Conservation (phyloP, 2,329 filamentous ascomycete genomes). For the Ascochyta fabae region DNA sequence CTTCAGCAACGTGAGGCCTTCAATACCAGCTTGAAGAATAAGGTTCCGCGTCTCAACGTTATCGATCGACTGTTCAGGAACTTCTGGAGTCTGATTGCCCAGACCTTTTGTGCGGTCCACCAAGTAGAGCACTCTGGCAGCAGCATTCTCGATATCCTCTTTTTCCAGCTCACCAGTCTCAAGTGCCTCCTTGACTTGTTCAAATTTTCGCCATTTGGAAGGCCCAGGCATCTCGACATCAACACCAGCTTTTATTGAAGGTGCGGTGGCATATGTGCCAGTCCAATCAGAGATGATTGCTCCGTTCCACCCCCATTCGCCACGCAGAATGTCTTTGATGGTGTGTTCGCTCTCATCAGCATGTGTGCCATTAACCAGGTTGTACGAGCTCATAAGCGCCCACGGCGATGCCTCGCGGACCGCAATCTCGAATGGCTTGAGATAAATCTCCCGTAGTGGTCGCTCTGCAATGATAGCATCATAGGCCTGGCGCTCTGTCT, state of each 20-base stretch:
- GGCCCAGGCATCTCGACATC: slow-evolving; percentile 53
- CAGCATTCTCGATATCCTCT: slow-evolving; percentile 54
- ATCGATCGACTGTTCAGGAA: slow-evolving; percentile 62
- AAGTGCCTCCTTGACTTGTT: slow-evolving; percentile 43
- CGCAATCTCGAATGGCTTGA: slow-evolving; percentile 78
- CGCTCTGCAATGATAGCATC: slow-evolving; percentile 70
- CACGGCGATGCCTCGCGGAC: slow-evolving; percentile 70
- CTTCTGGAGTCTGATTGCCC: slow-evolving; percentile 62
- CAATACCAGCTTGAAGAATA: slow-evolving; percentile 66
- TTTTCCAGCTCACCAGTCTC: slow-evolving; percentile 53
- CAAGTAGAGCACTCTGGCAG: slow-evolving; percentile 66
- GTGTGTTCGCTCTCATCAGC: slow-evolving; percentile 48
- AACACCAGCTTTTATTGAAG: slow-evolving; percentile 48
- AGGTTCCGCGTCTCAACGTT: slow-evolving; percentile 62
- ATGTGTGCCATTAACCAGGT: slow-evolving; percentile 67
- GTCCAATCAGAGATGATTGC: slow-evolving; percentile 54
- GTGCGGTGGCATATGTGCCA: slow-evolving; percentile 49
- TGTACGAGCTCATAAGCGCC: slow-evolving; percentile 74
- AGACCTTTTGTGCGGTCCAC: slow-evolving; percentile 67
- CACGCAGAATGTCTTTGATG: slow-evolving; percentile 52
- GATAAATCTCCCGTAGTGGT: slow-evolving; percentile 71
- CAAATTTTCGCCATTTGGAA: slow-evolving; percentile 48
- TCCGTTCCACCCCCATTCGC: slow-evolving; percentile 53
- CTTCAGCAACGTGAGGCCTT: slow-evolving; percentile 70
- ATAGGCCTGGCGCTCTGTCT: slow-evolving; percentile 70